These are phyloP conservation scores for Sechiopsis laciniata DNA, from an alignment of 306 rosid genomes.

Conservation along the genomic window DNA sequence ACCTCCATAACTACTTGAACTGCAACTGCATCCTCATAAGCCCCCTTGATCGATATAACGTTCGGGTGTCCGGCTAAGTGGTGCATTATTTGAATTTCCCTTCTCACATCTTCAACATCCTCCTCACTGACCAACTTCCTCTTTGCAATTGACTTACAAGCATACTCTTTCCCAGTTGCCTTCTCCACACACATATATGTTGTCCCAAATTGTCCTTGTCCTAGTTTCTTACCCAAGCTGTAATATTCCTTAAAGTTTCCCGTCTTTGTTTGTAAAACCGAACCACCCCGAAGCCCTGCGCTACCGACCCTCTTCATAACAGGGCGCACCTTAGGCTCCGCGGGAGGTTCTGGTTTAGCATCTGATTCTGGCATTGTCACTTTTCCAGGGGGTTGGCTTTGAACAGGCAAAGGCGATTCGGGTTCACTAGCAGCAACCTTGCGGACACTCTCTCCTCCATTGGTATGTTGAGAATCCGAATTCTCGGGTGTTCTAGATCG, in stretches of 20 bases:
- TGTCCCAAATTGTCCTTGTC: slow-evolving; percentile 90
- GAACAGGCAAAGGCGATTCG: slow-evolving; percentile 64
- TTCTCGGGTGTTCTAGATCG: slow-evolving; percentile 50
- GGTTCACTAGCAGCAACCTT: slow-evolving; percentile 44
- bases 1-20: slow-evolving; percentile 97
- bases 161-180: slow-evolving; percentile 65
- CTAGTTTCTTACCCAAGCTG: slow-evolving; percentile 68
- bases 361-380: slow-evolving; percentile 61
- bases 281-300: slow-evolving; percentile 79
- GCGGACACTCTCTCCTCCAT: slow-evolving; percentile 36
- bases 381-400: slow-evolving; percentile 79
- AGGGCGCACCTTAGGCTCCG: slow-evolving; percentile 38
- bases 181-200: slow-evolving; percentile 79
- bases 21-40: slow-evolving; percentile 86
- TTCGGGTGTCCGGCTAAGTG: slow-evolving; percentile 86
- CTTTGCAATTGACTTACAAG: slow-evolving; percentile 92
- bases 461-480: slow-evolving; percentile 49
- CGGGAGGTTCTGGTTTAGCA: slow-evolving; percentile 29
- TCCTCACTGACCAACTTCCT: slow-evolving; percentile 75
- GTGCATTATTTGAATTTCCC: slow-evolving; percentile 99
- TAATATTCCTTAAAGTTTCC: slow-evolving; percentile 70
- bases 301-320: slow-evolving; percentile 77
- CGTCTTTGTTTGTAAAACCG: slow-evolving; percentile 63
- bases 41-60: slow-evolving; percentile 90
- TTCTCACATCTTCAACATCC: slow-evolving; percentile 95